Conservation (phyloP, 129 eudicot species). For the Kitagawia praeruptora region DNA sequence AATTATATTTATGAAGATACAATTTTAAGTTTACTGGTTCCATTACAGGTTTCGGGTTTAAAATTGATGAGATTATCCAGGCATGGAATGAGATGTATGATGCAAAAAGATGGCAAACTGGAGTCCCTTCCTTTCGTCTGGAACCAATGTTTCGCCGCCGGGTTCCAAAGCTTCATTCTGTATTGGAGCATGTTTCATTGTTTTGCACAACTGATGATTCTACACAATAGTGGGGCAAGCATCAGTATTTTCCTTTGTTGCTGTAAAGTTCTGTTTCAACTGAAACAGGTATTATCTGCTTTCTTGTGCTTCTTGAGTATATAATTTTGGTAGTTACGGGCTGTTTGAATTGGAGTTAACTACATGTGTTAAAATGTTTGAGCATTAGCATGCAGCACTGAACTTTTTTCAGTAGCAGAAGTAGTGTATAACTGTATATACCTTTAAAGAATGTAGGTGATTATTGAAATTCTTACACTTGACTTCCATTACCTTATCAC, state of each 20-base stretch:
- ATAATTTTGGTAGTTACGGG: neutral
- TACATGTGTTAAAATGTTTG: neutral
- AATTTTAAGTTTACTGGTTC: neutral
- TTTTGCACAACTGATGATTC: constrained; percentile 15
- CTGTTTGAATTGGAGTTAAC: neutral
- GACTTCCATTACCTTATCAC: neutral
- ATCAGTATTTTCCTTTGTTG: constrained; percentile 19
- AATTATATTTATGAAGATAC: neutral
- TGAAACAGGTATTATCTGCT: constrained; percentile 18
- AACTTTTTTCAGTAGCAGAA: neutral
- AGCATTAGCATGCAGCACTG: neutral
- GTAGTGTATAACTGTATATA: neutral
- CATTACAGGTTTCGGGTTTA: constrained; percentile 51
- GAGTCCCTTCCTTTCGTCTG: constrained; percentile 57
- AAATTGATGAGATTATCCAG: constrained; percentile 86
- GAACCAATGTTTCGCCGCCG: constrained; percentile 81
- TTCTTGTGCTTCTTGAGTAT: constrained; percentile 3
- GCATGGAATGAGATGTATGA: constrained; percentile 99
- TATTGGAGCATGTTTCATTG: constrained; percentile 50
- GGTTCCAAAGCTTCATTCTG: constrained; percentile 61
- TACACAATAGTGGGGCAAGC: constrained; percentile 10
- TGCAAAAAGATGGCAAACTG: constrained; percentile 82
- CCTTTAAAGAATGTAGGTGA: neutral
- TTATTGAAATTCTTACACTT: neutral
- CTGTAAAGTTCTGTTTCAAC: constrained; percentile 15